Conservation (phyloP, 495 filamentous ascomycete species). For the Xanthoparmelia taractica region DNA sequence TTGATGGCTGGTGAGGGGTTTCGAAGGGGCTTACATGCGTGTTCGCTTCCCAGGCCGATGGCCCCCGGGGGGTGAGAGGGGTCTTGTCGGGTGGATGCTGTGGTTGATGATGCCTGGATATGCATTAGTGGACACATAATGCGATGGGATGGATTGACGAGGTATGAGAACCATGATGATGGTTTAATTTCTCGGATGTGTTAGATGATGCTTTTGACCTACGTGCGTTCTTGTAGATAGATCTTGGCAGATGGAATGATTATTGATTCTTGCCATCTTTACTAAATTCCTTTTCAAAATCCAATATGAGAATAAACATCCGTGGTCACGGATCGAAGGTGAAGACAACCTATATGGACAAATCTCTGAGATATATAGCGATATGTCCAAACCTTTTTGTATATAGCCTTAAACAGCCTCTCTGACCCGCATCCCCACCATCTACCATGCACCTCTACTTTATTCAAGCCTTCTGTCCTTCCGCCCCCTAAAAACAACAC, state of each 20-base stretch:
- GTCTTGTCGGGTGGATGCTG: neutral
- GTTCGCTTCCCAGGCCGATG: neutral
- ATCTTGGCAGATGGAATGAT: neutral
- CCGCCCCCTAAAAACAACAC: constrained; percentile 22
- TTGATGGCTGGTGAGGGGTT: neutral
- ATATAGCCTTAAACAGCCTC: neutral
- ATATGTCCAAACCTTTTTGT: neutral
- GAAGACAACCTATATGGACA: neutral
- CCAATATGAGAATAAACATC: neutral
- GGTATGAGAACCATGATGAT: neutral
- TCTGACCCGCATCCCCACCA: neutral
- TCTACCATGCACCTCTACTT: neutral
- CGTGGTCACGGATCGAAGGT: neutral
- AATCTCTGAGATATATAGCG: neutral
- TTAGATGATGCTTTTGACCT: neutral
- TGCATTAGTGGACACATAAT: neutral
- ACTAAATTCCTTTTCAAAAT: no score
- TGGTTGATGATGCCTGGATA: neutral
- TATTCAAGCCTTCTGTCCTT: neutral
- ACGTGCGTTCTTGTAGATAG: neutral
- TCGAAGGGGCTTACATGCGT: neutral
- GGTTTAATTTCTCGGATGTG: neutral
- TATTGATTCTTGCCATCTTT: no score
- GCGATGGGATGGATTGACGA: neutral
- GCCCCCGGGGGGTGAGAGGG: neutral